Conservation (phyloP, 1,284 basidiomycete genomes). For the Ganoderma leucocontextum region DNA sequence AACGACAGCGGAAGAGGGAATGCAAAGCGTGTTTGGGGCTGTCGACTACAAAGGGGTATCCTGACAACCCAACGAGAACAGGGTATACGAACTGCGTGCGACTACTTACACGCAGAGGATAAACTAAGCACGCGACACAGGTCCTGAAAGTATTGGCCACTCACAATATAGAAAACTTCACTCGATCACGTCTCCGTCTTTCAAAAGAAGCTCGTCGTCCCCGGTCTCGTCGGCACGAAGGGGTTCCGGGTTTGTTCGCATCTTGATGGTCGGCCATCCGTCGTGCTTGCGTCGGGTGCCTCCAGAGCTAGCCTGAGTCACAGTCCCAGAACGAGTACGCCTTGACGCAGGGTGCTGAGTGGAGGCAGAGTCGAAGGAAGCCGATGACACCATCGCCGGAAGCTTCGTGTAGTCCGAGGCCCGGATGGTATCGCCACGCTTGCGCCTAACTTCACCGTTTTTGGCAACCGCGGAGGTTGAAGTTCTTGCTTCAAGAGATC, state of each 20-base stretch:
- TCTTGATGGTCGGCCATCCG: conserved; percentile 38
- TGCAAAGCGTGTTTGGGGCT: not conserved
- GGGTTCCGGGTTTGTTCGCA: conserved; percentile 39
- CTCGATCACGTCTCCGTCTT: conserved; percentile 37
- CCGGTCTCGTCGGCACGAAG: conserved; percentile 37
- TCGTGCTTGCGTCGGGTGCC: conserved; percentile 28
- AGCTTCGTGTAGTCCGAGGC: conserved; percentile 50
- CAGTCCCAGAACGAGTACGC: conserved; percentile 43
- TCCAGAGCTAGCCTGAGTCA: conserved; percentile 35
- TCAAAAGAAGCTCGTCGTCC: conserved; percentile 46
- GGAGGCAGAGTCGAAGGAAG: conserved; percentile 21
- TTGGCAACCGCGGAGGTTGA: conserved; percentile 15
- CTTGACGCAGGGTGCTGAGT: conserved; percentile 24
- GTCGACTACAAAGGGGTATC: not conserved
- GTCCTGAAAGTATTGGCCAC: not conserved
- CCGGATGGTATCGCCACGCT: conserved; percentile 57
- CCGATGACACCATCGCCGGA: conserved; percentile 24
- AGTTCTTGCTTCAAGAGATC: conserved; percentile 3
- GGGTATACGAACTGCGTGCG: conserved; percentile 2
- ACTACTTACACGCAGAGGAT: not conserved
- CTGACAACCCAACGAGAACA: not conserved
- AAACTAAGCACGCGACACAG: not conserved
- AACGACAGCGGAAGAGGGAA: not conserved
- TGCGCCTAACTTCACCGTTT: conserved; percentile 41
- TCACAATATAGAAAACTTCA: conserved; percentile 16